Evolutionary conservation across 352 stramenopile species (phyloP).

Genomic region (Blastocystis sp.): DNA sequence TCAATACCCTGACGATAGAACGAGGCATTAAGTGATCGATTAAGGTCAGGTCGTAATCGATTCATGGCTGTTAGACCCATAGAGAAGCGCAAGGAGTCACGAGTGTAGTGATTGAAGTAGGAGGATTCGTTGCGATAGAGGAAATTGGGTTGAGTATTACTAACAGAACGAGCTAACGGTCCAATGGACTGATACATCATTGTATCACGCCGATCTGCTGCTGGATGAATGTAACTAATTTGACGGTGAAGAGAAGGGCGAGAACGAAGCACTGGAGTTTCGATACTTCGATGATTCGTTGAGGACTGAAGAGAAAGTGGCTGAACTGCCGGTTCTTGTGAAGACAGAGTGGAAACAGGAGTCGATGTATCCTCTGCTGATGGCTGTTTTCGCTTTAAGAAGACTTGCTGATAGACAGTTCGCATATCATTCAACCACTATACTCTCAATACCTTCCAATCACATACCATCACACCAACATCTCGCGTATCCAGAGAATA

Average conservation of each 20-base stretch:
- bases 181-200: neutral
- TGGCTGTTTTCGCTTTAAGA: neutral
- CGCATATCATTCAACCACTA: slow-evolving; percentile 12
- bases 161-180: neutral
- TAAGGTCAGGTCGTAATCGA: neutral
- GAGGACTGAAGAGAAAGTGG: neutral
- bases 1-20: neutral
- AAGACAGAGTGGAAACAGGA: neutral
- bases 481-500: slow-evolving; percentile 55
- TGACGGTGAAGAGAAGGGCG: neutral
- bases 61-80: neutral
- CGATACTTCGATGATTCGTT: neutral
- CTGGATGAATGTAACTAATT: neutral
- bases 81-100: slow-evolving; percentile 19
- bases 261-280: neutral
- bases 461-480: slow-evolving; percentile 11
- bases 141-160: neutral
- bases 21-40: neutral
- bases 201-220: neutral
- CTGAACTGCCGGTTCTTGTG: neutral
- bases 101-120: slow-evolving; percentile 35
- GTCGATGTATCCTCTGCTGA: neutral
- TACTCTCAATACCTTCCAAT: neutral
- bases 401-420: neutral
- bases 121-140: slow-evolving; percentile 26